Evolutionary conservation across 257 asterid genomes (phyloP).

Genomic region (Petrea volubilis): DNA sequence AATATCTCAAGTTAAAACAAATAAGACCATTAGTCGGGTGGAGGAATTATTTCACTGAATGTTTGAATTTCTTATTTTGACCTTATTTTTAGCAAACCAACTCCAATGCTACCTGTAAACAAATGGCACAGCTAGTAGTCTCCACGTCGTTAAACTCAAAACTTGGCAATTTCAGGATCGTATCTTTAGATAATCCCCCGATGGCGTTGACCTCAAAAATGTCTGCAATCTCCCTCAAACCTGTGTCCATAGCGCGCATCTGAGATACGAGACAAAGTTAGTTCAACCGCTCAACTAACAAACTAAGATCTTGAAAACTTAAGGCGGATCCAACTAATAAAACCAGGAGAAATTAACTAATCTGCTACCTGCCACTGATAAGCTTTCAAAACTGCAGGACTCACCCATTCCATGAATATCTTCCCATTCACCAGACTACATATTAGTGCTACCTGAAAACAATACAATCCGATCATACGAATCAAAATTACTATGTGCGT

Average conservation of each 20-base stretch:
- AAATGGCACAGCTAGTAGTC: conserved; percentile 50
- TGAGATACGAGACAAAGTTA: conserved; percentile 23
- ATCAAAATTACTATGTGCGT: no score
- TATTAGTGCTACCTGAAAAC: conserved; percentile 66
- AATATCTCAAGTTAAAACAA: no score
- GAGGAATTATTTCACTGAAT: no score
- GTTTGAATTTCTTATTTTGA: no score
- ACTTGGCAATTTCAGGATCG: conserved; percentile 47
- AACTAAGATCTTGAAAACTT: no score
- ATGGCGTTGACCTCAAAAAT: conserved; percentile 52
- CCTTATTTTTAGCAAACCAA: no score
- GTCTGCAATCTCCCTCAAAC: conserved; percentile 59
- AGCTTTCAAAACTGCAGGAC: conserved; percentile 77
- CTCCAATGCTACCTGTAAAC: conserved; percentile 81
- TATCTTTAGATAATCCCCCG: conserved; percentile 52
- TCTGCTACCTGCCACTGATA: conserved; percentile 77
- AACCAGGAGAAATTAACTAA: neutral
- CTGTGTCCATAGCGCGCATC: conserved; percentile 57
- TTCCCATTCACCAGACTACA: conserved; percentile 70
- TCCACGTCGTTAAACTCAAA: conserved; percentile 21
- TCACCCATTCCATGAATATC: conserved; percentile 85
- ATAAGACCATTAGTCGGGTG: no score
- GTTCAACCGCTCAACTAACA: neutral
- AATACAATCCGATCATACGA: no score
- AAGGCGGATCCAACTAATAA: no score